A percentile compares a stretch with the other conserved stretches of the same genome.
Conservation (phyloP, 495 filamentous ascomycete genomes). For the Neurospora pannonica region DNA sequence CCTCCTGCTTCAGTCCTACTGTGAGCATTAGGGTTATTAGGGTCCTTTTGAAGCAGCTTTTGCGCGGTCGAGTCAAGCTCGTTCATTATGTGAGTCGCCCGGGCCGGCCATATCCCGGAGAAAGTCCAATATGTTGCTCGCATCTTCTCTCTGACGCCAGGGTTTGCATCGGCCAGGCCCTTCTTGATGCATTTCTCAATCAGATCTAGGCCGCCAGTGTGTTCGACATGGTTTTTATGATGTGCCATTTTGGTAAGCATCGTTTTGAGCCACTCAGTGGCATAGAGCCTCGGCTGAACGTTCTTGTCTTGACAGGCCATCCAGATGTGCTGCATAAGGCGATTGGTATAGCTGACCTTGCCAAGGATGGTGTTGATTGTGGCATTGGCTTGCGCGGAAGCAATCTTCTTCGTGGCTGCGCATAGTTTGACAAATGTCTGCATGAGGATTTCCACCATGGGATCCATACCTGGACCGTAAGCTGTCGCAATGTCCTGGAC, state of each 20-base stretch:
- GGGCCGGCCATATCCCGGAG: slow-evolving; percentile 62
- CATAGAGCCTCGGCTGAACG: slow-evolving; percentile 67
- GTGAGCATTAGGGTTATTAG: slow-evolving; percentile 65
- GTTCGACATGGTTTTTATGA: slow-evolving; percentile 74
- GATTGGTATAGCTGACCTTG: slow-evolving; percentile 64
- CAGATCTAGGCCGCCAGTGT: slow-evolving; percentile 67
- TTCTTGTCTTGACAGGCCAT: slow-evolving; percentile 85
- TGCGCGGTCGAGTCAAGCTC: slow-evolving; percentile 65
- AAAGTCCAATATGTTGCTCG: slow-evolving; percentile 80
- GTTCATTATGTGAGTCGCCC: slow-evolving; percentile 65
- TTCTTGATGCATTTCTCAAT: slow-evolving; percentile 84
- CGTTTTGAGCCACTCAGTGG: slow-evolving; percentile 74
- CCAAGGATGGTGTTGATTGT: slow-evolving; percentile 68
- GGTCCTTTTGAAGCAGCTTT: slow-evolving; percentile 64
- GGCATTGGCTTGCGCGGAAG: slow-evolving; percentile 64
- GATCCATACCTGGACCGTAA: slow-evolving; percentile 69
- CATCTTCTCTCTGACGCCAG: slow-evolving; percentile 74
- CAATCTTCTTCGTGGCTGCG: slow-evolving; percentile 82
- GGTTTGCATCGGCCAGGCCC: slow-evolving; percentile 77
- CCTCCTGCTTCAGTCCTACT: slow-evolving; percentile 41
- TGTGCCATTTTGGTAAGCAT: slow-evolving; percentile 67
- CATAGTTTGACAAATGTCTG: slow-evolving; percentile 84
- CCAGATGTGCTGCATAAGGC: slow-evolving; percentile 76
- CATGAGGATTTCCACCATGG: slow-evolving; percentile 83
- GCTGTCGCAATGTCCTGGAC: slow-evolving; percentile 76